Conservation (phyloP, 2,329 filamentous ascomycete genomes). For the Fusarium circinatum region DNA sequence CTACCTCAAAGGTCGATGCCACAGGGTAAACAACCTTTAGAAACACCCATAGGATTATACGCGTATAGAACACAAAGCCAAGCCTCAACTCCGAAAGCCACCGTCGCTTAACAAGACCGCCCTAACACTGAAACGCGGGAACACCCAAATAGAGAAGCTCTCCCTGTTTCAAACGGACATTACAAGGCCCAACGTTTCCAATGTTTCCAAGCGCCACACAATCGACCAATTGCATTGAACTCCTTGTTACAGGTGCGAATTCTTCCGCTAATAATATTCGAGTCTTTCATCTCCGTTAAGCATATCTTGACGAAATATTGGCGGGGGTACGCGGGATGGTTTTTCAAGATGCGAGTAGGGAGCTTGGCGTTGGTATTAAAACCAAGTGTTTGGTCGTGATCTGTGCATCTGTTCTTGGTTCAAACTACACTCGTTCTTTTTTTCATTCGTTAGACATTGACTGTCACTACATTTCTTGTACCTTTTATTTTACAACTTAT, state of each 20-base stretch:
- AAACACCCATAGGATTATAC: neutral
- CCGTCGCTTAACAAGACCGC: neutral
- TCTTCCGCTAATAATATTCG: slow-evolving; percentile 12
- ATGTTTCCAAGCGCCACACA: neutral
- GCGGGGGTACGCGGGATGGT: neutral
- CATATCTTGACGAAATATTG: slow-evolving; percentile 2
- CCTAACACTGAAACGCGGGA: slow-evolving; percentile 9
- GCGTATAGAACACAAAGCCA: neutral
- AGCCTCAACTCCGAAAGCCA: neutral
- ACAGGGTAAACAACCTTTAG: neutral
- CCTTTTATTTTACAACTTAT: neutral
- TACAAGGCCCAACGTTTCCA: slow-evolving; percentile 4
- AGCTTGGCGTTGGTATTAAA: slow-evolving; percentile 26
- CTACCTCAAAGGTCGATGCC: neutral
- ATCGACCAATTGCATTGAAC: neutral
- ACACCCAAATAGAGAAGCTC: slow-evolving; percentile 9
- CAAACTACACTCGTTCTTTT: slow-evolving; percentile 11
- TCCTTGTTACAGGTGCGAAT: slow-evolving; percentile 10
- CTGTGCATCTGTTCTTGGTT: neutral
- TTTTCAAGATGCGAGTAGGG: neutral
- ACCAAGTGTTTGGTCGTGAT: neutral
- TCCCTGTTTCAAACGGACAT: slow-evolving; percentile 20
- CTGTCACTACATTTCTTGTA: slow-evolving; percentile 25
- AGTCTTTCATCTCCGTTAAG: neutral
- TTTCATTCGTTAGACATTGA: slow-evolving; percentile 32